Conservation (phyloP, 805 yeast species). For the Barnettozyma pratensis region DNA sequence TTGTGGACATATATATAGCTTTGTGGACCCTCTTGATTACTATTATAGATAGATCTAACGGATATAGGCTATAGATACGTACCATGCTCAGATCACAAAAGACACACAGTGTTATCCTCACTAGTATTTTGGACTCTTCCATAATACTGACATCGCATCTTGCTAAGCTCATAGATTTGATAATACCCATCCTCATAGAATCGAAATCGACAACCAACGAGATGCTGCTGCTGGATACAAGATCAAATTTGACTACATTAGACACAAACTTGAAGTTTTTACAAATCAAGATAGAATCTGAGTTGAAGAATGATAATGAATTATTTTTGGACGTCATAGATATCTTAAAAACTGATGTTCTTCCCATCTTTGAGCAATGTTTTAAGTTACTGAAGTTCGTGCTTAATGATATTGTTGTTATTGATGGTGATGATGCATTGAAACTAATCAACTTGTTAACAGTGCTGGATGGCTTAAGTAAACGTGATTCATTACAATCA, state of each 20-base stretch:
- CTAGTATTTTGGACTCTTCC: constrained; percentile 2
- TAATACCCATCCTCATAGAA: constrained; percentile 2
- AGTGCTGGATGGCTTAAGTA: neutral
- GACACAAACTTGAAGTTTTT: constrained; percentile 6
- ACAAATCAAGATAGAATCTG: constrained; percentile 2
- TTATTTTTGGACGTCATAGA: constrained; percentile 6
- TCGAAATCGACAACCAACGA: neutral
- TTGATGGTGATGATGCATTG: neutral
- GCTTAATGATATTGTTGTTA: too few relatives aligned
- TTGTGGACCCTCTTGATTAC: too few relatives aligned
- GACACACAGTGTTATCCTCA: constrained; percentile 4
- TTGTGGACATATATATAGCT: too few relatives aligned
- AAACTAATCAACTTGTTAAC: neutral
- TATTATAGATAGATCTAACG: neutral
- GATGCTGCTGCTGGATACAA: neutral
- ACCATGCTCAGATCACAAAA: neutral
- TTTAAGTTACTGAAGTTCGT: neutral
- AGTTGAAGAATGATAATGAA: constrained; percentile 5
- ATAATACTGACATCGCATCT: neutral
- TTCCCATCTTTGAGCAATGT: constrained; percentile 7
- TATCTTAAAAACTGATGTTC: constrained; percentile 2
- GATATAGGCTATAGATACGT: too few relatives aligned
- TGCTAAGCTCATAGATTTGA: neutral
- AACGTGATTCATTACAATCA: constrained; percentile 1
- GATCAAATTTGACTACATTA: neutral